Evolutionary conservation across 768 basidiomycete species (phyloP).

Genomic region (Calocybe indica): DNA sequence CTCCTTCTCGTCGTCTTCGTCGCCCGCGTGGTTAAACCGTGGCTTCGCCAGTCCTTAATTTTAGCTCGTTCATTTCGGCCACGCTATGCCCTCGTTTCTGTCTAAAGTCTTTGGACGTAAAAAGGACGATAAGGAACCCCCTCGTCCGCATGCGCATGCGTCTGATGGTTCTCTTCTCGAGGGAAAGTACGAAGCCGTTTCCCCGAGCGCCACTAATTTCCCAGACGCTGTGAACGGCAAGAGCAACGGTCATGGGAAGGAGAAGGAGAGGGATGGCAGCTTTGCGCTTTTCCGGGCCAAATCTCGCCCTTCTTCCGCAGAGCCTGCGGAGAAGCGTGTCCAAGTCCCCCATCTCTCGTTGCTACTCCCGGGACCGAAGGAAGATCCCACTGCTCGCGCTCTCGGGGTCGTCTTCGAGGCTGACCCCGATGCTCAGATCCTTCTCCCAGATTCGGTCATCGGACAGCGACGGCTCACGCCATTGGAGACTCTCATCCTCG

Average conservation of each 20-base stretch:
- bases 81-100: conserved; percentile 62
- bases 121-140: conserved; percentile 48
- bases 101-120: conserved; percentile 76
- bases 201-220: conserved; percentile 38
- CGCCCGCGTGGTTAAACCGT: too few species aligned
- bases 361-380: conserved; percentile 49
- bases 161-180: conserved; percentile 51
- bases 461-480: conserved; percentile 55
- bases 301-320: conserved; percentile 31
- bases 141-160: conserved; percentile 22
- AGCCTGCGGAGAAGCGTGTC: conserved; percentile 28
- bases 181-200: conserved; percentile 71
- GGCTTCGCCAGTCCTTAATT: too few species aligned
- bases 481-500: conserved; percentile 54
- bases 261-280: conserved; percentile 33
- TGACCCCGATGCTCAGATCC: conserved; percentile 40
- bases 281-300: conserved; percentile 48
- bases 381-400: conserved; percentile 36
- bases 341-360: conserved; percentile 56
- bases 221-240: conserved; percentile 27
- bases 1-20: neutral
- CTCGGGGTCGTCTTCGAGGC: conserved; percentile 57
- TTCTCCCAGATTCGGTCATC: conserved; percentile 49
- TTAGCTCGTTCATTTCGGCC: conserved; percentile 11
- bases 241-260: conserved; percentile 24